Percentiles rank a stretch among this genome's conserved stretches.
Conservation (phyloP, 352 stramenopile genomes). For the Phytophthora fragariaefolia region DNA sequence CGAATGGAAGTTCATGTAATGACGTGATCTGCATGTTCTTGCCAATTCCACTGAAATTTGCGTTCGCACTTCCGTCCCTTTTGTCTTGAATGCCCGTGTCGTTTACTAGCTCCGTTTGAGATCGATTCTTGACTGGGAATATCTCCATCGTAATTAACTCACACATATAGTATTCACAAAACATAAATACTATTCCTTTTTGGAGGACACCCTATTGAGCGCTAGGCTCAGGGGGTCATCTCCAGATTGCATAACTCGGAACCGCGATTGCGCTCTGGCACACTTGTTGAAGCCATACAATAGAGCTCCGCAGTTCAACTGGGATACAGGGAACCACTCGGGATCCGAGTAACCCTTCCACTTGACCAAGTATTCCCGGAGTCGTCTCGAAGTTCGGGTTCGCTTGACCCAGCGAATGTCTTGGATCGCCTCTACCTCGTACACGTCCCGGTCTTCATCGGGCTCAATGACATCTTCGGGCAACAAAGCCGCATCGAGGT, state of each 20-base stretch:
- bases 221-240: not conserved
- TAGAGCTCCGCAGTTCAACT: not conserved
- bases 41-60: no score
- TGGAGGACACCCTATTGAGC: not conserved
- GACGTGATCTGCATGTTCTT: no score
- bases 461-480: slow-evolving; percentile 1
- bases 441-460: not conserved
- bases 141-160: not conserved
- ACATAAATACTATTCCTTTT: no score
- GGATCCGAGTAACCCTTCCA: not conserved
- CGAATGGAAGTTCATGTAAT: no score
- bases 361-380: slow-evolving; percentile 4
- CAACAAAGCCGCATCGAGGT: not conserved
- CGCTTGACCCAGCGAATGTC: slow-evolving; percentile 4
- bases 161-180: no score
- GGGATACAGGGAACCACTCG: not conserved
- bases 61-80: no score
- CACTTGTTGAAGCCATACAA: slow-evolving; percentile 3
- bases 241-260: not conserved
- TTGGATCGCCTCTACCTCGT: slow-evolving; percentile 6
- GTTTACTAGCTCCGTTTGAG: no score
- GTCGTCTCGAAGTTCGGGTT: not conserved
- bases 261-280: not conserved
- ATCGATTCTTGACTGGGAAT: no score
- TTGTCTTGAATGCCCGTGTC: no score